These are phyloP conservation scores for Gamsiella multidivaricata DNA, from an alignment of 192 early-diverging fungal species.

Conservation along the genomic window DNA sequence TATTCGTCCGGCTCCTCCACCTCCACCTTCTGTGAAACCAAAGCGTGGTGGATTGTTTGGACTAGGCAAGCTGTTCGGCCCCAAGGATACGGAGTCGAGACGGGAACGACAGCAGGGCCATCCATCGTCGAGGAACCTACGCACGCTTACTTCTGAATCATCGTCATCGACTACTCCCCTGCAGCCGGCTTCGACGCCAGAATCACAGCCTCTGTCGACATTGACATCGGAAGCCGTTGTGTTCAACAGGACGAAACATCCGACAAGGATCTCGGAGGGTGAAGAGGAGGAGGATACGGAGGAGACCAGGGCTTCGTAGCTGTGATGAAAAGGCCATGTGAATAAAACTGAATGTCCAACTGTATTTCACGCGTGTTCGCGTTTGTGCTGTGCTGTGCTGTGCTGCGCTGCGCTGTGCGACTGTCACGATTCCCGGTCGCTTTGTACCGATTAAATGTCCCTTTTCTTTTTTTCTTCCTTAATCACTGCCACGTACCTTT, in stretches of 20 bases:
- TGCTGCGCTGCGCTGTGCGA: too few species aligned
- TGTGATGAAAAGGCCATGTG: too few species aligned
- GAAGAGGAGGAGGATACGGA: conserved; percentile 48
- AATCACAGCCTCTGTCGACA: neutral
- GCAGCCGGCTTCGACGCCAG: neutral
- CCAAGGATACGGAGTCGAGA: neutral
- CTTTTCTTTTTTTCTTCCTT: too few species aligned
- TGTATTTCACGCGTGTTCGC: too few species aligned
- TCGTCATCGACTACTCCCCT: neutral
- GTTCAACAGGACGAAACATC: conserved; percentile 41
- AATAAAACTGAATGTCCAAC: too few species aligned
- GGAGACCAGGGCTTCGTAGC: too few species aligned
- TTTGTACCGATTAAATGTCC: too few species aligned
- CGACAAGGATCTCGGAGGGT: conserved; percentile 46
- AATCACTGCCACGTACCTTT: too few species aligned
- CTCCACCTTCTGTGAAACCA: too few species aligned
- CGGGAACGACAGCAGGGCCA: neutral
- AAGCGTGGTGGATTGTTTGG: conserved; percentile 14
- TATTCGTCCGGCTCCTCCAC: neutral
- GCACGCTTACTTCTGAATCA: neutral
- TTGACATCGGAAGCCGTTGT: neutral
- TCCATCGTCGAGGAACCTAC: neutral
- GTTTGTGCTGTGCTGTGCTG: too few species aligned
- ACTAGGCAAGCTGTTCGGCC: conserved; percentile 11
- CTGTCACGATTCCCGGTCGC: too few species aligned